Conservation (phyloP, 257 asterid genomes). For the Capsicum rhomboideum region DNA sequence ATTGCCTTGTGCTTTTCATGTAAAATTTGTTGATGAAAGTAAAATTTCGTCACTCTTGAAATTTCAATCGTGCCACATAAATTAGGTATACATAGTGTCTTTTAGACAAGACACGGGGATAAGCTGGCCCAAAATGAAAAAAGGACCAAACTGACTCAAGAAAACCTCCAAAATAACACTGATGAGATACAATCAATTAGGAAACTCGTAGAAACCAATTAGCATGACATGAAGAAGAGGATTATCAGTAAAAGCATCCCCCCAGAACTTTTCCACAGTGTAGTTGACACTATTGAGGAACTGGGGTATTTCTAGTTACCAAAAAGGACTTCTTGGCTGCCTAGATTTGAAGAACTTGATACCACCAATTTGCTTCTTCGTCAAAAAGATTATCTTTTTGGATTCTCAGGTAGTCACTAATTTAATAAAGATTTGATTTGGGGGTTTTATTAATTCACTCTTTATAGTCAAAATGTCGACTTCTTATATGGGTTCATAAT, state of each 20-base stretch:
- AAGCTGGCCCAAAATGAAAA: too few relatives aligned
- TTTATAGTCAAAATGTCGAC: background rate
- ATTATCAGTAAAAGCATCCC: conserved; percentile 27
- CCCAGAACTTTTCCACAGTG: conserved; percentile 10
- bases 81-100: too few relatives aligned
- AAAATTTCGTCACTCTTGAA: too few relatives aligned
- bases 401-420: conserved; percentile 49
- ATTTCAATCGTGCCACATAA: too few relatives aligned
- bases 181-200: too few relatives aligned
- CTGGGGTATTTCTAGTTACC: conserved; percentile 52
- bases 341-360: conserved; percentile 87
- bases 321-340: conserved; percentile 65
- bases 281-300: conserved; percentile 30
- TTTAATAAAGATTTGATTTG: background rate
- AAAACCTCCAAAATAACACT: too few relatives aligned
- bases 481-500: background rate
- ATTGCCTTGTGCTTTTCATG: too few relatives aligned
- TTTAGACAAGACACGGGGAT: too few relatives aligned
- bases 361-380: conserved; percentile 97
- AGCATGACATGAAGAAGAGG: background rate
- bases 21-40: too few relatives aligned
- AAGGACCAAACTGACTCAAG: too few relatives aligned
- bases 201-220: too few relatives aligned
- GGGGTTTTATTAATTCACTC: background rate
- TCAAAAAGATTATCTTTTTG: conserved; percentile 80